These are phyloP conservation scores for Phaeosphaeria sp. DNA, from an alignment of 2,329 filamentous ascomycete genomes.

Conservation along the genomic window DNA sequence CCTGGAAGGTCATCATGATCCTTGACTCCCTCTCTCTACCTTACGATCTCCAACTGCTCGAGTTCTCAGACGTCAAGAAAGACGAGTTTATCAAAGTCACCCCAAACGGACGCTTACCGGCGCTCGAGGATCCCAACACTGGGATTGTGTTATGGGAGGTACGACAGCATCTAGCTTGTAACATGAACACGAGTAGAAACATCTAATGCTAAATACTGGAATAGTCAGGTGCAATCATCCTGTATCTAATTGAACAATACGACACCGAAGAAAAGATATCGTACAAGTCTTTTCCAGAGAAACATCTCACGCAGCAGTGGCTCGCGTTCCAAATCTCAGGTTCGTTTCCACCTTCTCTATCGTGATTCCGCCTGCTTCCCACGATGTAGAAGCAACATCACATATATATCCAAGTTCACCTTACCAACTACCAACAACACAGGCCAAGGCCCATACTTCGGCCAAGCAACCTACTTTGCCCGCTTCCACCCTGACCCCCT, in stretches of 20 bases:
- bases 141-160: slow-evolving; percentile 41
- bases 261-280: slow-evolving; percentile 30
- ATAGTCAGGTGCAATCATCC: slow-evolving; percentile 44
- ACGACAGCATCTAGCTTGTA: too few relatives aligned
- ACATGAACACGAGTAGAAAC: too few relatives aligned
- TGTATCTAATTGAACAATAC: slow-evolving; percentile 47
- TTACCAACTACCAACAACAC: not conserved
- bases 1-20: not conserved
- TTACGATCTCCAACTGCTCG: not conserved
- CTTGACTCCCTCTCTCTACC: not conserved
- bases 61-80: too few relatives aligned
- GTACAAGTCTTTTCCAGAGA: slow-evolving; percentile 29
- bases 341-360: not conserved
- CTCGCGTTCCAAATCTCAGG: slow-evolving; percentile 34
- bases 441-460: slow-evolving; percentile 45
- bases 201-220: too few relatives aligned
- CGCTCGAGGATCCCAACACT: not conserved
- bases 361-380: too few relatives aligned
- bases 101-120: slow-evolving; percentile 51
- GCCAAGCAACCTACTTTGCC: slow-evolving; percentile 50
- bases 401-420: too few relatives aligned
- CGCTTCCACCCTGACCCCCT: slow-evolving; percentile 52
- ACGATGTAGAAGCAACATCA: too few relatives aligned
- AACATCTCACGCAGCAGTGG: slow-evolving; percentile 36
- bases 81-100: slow-evolving; percentile 42